phyloP scores from a whole-genome alignment of 73 alveolate species.

The Paramecium octaurelia region DNA sequence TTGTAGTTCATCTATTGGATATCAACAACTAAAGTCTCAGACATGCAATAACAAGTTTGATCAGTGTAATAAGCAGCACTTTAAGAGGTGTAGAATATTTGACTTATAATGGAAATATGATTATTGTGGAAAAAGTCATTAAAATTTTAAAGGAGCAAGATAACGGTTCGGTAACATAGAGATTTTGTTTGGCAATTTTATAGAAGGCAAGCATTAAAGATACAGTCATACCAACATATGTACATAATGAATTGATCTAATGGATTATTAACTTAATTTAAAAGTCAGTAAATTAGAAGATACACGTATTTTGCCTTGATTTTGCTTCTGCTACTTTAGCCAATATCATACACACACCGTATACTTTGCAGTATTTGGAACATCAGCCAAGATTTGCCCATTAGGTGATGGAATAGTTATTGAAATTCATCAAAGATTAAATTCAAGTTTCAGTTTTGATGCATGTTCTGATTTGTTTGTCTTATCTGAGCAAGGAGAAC shows the following conservation, averaged over 20 bases:
- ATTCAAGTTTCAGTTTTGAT: slow-evolving; percentile 84
- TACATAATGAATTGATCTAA: slow-evolving; percentile 77
- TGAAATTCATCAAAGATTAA: slow-evolving; percentile 68
- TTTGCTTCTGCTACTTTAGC: slow-evolving; percentile 94
- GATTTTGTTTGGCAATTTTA: slow-evolving; percentile 95
- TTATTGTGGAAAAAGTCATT: slow-evolving; percentile 82
- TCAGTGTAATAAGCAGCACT: slow-evolving; percentile 88
- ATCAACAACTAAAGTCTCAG: slow-evolving; percentile 85
- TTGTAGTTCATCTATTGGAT: slow-evolving; percentile 84
- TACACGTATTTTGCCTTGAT: slow-evolving; percentile 91
- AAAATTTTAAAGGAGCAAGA: slow-evolving; percentile 91
- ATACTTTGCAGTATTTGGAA: slow-evolving; percentile 83
- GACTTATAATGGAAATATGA: slow-evolving; percentile 75
- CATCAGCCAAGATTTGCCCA: slow-evolving; percentile 81
- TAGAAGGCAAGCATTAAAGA: slow-evolving; percentile 94
- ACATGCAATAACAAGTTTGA: slow-evolving; percentile 92
- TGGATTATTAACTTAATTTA: slow-evolving; percentile 77
- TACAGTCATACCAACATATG: slow-evolving; percentile 77
- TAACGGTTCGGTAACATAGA: slow-evolving; percentile 93
- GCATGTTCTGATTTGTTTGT: slow-evolving; percentile 84
- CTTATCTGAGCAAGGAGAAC: slow-evolving; percentile 85
- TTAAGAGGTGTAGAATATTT: slow-evolving; percentile 93
- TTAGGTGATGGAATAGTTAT: slow-evolving; percentile 66
- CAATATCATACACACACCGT: slow-evolving; percentile 85
- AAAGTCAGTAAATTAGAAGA: slow-evolving; percentile 66